Evolutionary conservation across 306 rosid genomes (phyloP), one percentile per base, ranked within the genome.

Genomic region (Abrus precatorius): DNA sequence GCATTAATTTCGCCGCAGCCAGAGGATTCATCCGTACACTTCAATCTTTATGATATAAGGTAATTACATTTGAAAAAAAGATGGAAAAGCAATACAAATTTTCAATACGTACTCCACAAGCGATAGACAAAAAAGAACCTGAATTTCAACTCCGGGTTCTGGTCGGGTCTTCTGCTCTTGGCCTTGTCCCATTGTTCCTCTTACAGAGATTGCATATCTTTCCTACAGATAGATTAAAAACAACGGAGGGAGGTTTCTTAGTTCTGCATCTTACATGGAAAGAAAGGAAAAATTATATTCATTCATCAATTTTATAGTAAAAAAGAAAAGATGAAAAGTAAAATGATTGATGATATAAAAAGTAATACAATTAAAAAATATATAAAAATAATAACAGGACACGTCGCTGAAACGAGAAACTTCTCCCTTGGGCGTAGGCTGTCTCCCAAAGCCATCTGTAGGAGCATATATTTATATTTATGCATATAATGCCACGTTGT

Each of bases 61-160:
- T 36, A 36, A 36, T 36, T 36, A 36, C 27, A 52, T 52, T 12
- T 52, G 5, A 52, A 52, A 52, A 52, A 7, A n/a, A 7, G 27
- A 36, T 36, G 40, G 40, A 36, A 36, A 36, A 36, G 4, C 40
- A 36, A 4, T 36, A 2, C 40, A 36, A 36, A 4, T 36, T 36
- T 59, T 29, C 43, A 43, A 4, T 3, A 30, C 27, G 7, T 33
- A 11, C 44, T 10, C 12, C 5, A 3, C 48, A 33, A n/a, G 10
- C 12, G 4, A 20, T 43, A 45, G 7, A 27, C 7, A 44, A 11
- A 44, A 1, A 30, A 29, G 27, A 32, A 90, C 93, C 90, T 86
- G 91, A 55, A 90, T 84, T 79, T 86, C 83, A 54, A 86, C 80
- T 29, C 69, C 84, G 65, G 88, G 76, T 44, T 87, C 83, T 48